Conservation (phyloP, 768 basidiomycete species). For the Mycena rebaudengoi region DNA sequence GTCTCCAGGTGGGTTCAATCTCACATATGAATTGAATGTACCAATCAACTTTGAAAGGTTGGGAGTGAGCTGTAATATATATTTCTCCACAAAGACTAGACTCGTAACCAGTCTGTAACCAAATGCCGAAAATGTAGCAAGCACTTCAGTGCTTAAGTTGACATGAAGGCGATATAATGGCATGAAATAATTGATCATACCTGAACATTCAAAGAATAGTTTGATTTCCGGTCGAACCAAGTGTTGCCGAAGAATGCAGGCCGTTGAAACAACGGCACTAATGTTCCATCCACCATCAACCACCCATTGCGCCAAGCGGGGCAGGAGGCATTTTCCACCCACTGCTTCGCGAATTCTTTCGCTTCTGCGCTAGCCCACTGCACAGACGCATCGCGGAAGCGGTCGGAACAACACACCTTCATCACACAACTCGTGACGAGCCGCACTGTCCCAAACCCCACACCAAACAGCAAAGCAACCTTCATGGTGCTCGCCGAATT, state of each 20-base stretch:
- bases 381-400: not conserved
- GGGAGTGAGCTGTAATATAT: too few relatives aligned
- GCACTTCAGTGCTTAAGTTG: too few relatives aligned
- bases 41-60: too few relatives aligned
- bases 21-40: too few relatives aligned
- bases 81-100: too few relatives aligned
- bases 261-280: constrained; percentile 23
- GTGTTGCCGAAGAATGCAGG: constrained; percentile 37
- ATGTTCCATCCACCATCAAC: constrained; percentile 32
- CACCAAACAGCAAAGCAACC: constrained; percentile 16
- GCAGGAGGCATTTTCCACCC: constrained; percentile 26
- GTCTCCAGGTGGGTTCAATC: too few relatives aligned
- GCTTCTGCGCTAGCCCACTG: constrained; percentile 14
- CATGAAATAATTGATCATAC: too few relatives aligned
- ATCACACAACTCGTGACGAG: constrained; percentile 23
- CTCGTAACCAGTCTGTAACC: too few relatives aligned
- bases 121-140: too few relatives aligned
- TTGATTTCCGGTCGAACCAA: constrained; percentile 38
- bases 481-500: constrained; percentile 21
- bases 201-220: constrained; percentile 38
- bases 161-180: too few relatives aligned
- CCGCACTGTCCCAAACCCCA: constrained; percentile 21
- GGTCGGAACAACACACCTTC: constrained; percentile 16
- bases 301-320: constrained; percentile 30
- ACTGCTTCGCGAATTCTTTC: constrained; percentile 23